Conservation (phyloP, 805 yeast genomes). For the Teunomyces barrocoloradensis region DNA sequence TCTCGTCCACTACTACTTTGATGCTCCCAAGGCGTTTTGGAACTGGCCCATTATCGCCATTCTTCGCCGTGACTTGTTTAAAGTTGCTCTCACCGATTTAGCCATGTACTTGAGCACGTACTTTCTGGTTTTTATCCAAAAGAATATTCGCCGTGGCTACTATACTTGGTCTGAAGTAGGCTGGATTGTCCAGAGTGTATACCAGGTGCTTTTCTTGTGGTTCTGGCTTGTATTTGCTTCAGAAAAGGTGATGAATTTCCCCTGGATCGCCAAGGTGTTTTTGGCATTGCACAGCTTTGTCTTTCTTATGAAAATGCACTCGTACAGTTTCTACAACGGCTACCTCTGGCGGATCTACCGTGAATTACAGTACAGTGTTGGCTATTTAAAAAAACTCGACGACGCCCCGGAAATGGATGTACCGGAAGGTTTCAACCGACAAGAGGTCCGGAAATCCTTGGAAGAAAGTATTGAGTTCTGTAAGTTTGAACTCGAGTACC, state of each 20-base stretch:
- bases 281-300: slow-evolving; percentile 82
- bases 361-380: slow-evolving; percentile 53
- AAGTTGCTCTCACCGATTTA: slow-evolving; percentile 73
- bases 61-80: slow-evolving; percentile 58
- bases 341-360: slow-evolving; percentile 66
- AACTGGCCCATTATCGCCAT: slow-evolving; percentile 56
- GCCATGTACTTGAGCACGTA: slow-evolving; percentile 71
- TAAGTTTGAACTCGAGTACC: slow-evolving; percentile 64
- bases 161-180: slow-evolving; percentile 68
- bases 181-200: slow-evolving; percentile 53
- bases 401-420: slow-evolving; percentile 16
- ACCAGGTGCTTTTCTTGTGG: slow-evolving; percentile 53
- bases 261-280: slow-evolving; percentile 92
- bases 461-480: slow-evolving; percentile 63
- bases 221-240: slow-evolving; percentile 60
- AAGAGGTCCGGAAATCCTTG: slow-evolving; percentile 5
- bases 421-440: slow-evolving; percentile 4
- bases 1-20: slow-evolving; percentile 50
- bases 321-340: slow-evolving; percentile 89
- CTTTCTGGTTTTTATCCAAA: slow-evolving; percentile 58
- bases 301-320: slow-evolving; percentile 91
- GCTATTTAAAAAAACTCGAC: slow-evolving; percentile 41
- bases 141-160: slow-evolving; percentile 40
- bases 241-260: slow-evolving; percentile 44
- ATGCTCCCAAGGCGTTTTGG: slow-evolving; percentile 41